Evolutionary conservation across 306 rosid genomes (phyloP), one percentile per base, ranked within the genome.

Genomic region (Glycine latifolia): DNA sequence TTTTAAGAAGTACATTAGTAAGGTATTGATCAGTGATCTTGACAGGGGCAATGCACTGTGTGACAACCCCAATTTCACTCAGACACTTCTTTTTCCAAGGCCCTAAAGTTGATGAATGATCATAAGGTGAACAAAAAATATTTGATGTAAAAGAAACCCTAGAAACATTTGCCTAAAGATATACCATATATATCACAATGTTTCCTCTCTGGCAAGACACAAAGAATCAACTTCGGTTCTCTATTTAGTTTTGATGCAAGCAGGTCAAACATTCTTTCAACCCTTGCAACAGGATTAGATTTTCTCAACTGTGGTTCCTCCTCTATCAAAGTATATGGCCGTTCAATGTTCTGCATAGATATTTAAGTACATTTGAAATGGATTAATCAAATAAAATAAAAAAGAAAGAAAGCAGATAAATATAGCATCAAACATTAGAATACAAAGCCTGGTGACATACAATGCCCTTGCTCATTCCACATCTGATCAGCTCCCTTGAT

Each of bases 11-110:
- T 62, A 95, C 87, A 78, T 95, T 93, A 50, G 91, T 93, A 26
- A 90, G 91, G 82, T 90, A 95, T 75, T 89, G 97, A 75, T 95
- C 97, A 75, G 83, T 95, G 17, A 95, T 84, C 90, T 90, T 95
- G 48, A 85, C 12, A 49, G 98, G 99, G 59, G 96, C 84, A 67
- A 93, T 89, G 86, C 99, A 95, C 71, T 95, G 99, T 63, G 94
- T 89, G 48, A 78, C 89, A 68, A 91, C 89, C 59, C 98, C 98
- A 73, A 87, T 72, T 54, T 95, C 99, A 80, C 92, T 69, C n/a
- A 95, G 84, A 73, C 96, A 84, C 79, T 88, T 89, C 83, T 87
- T 91, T 90, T 95, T 95, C 99, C 98, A 93, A 47, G 97, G 98
- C 71, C 97, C 98, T 95, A 84, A 67, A n/a, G 41, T 79, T 81